These are phyloP conservation scores for Schwanniomyces polymorphus DNA, from an alignment of 805 yeast species.

Conservation along the genomic window DNA sequence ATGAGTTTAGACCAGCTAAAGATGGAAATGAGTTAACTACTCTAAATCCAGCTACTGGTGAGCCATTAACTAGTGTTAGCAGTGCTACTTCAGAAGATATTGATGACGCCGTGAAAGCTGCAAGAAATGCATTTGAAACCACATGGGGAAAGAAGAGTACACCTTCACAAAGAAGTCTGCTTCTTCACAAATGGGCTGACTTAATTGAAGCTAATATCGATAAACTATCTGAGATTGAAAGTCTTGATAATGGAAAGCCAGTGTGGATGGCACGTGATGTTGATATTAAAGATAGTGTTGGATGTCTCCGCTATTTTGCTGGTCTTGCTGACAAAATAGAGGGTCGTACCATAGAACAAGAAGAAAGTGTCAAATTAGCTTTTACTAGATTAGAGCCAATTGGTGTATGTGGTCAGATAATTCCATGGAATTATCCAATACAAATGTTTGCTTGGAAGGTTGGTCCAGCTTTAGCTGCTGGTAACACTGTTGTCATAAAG, in stretches of 20 bases:
- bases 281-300: conserved; percentile 60
- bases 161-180: conserved; percentile 47
- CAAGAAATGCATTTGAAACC: conserved; percentile 48
- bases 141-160: conserved; percentile 46
- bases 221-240: conserved; percentile 55
- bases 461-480: conserved; percentile 47
- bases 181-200: conserved; percentile 49
- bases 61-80: conserved; percentile 50
- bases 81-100: conserved; percentile 53
- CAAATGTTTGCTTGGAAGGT: conserved; percentile 53
- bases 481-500: conserved; percentile 48
- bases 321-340: conserved; percentile 73
- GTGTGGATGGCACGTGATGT: conserved; percentile 47
- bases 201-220: conserved; percentile 50
- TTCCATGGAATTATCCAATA: conserved; percentile 54
- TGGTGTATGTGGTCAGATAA: conserved; percentile 53
- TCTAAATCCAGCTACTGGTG: conserved; percentile 54
- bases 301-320: conserved; percentile 62
- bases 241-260: conserved; percentile 59
- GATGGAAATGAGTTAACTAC: conserved; percentile 41
- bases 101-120: conserved; percentile 53
- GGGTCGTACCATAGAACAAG: conserved; percentile 66
- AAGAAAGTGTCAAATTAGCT: conserved; percentile 44
- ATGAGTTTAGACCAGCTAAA: conserved; percentile 45
- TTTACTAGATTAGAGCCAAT: conserved; percentile 38